Percentiles rank a stretch among this genome's conserved stretches.
Evolutionary conservation across 2,329 filamentous ascomycete genomes (phyloP).

Genomic region (Lomentospora prolificans): DNA sequence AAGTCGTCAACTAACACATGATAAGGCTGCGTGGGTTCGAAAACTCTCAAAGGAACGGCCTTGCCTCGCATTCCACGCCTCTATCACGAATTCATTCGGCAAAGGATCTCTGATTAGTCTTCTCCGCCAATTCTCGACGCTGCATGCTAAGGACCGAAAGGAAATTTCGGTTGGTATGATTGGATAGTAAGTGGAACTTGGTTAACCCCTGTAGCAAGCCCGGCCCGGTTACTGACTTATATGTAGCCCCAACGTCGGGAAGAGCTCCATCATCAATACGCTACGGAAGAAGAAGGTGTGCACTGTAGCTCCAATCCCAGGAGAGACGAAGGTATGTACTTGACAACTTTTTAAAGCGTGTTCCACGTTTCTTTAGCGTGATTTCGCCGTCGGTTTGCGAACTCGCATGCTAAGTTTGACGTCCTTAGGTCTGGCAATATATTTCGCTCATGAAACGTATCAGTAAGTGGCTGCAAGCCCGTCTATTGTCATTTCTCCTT

Average conservation of each 20-base stretch:
- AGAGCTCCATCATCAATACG: constrained; percentile 96
- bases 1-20: constrained; percentile 14
- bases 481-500: neutral
- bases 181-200: constrained; percentile 21
- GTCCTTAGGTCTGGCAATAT: constrained; percentile 84
- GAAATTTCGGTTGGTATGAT: constrained; percentile 90
- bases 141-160: constrained; percentile 75
- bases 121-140: constrained; percentile 80
- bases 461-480: constrained; percentile 17
- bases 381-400: neutral
- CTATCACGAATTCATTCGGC: constrained; percentile 91
- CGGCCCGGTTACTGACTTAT: neutral
- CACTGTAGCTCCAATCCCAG: constrained; percentile 86
- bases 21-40: constrained; percentile 88
- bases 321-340: constrained; percentile 41
- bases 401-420: neutral
- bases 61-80: constrained; percentile 88
- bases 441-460: constrained; percentile 92
- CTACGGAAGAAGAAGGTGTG: constrained; percentile 90
- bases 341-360: neutral
- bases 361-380: neutral
- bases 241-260: constrained; percentile 71
- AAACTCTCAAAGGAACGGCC: constrained; percentile 82
- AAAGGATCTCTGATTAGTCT: constrained; percentile 91
- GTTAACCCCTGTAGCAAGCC: neutral